Evolutionary conservation across 75 land plant species (phyloP).

Genomic region (Pinus albicaulis): DNA sequence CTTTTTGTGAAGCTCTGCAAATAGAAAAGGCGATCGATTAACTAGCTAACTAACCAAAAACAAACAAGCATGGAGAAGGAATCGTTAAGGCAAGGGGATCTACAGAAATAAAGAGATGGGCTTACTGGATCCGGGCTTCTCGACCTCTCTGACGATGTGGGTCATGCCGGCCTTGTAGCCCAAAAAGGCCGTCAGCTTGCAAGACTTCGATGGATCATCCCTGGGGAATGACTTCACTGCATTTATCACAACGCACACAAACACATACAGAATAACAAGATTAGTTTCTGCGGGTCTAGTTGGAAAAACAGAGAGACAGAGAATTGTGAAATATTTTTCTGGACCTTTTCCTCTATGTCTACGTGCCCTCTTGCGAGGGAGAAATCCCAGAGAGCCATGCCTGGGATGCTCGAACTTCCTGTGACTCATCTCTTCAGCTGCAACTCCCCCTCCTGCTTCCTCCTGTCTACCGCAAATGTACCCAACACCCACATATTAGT

Average conservation of each 20-base stretch:
- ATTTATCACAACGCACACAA: neutral
- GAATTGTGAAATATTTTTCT: no score
- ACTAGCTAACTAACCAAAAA: neutral
- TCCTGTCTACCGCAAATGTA: neutral
- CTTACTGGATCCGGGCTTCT: constrained; percentile 93
- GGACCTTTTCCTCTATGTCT: constrained; percentile 52
- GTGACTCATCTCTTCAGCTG: constrained; percentile 39
- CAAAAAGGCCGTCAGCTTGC: constrained; percentile 73
- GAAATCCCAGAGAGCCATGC: constrained; percentile 60
- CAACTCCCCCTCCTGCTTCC: constrained; percentile 12
- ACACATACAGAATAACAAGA: neutral
- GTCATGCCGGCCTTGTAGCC: constrained; percentile 99
- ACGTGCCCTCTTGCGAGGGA: constrained; percentile 48
- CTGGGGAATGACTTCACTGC: constrained; percentile 89
- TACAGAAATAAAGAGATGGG: neutral
- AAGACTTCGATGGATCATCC: constrained; percentile 68
- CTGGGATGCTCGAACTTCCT: constrained; percentile 71
- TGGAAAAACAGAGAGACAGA: no score
- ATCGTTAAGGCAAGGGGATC: neutral
- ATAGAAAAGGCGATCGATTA: neutral
- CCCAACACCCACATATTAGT: no score
- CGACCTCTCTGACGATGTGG: constrained; percentile 89
- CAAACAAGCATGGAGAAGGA: neutral
- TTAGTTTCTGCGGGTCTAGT: neutral
- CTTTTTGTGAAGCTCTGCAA: constrained; percentile 64